Base-by-base conservation (phyloP, 2,329 filamentous ascomycete species). In the Stemphylium lycopersici region DNA sequence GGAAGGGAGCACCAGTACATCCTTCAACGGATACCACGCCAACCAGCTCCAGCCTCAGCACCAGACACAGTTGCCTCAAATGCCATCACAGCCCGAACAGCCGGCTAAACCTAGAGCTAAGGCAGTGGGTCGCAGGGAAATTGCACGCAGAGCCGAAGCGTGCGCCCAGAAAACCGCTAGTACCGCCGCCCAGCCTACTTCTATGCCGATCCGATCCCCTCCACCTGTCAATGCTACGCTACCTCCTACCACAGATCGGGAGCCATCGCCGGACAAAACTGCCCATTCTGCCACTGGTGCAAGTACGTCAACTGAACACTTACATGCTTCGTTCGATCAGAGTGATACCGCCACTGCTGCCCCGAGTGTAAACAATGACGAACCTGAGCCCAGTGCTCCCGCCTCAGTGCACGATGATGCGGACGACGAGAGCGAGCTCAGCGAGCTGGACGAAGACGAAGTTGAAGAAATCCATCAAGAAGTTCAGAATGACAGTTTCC, bases 121-220 rank as follows among this genome's bases (percentile, higher is more conserved):
- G 64, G 83, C 84, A 5, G 83, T 87, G 6, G 83, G 84, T 6
- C 78, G 84, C 24, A 78, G 84, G 12, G 85, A 87, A 59, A 79
- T 87, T 22, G 80, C 84, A 55, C 80, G 81, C 39, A 80, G 80
- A 58, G 84, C 85, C 7, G 85, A 88, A 68, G 79, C 81, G 0
- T 84, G 84, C 55, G 79, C 81, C 2, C 69, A 73, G 57, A 80
- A 77, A 59, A 68, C 71, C 33, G 67, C 68, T 24, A 64, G 67
- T 44, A 65, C 77, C 59, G 61, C 64, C 1, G 29, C 62, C 15
- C 49, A 61, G n/a, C 41, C 63, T n/a, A 66, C 67, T 4, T 59
- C 65, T 0, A 74, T 75, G 43, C 67, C 72, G 0, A 74, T 75
- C 10, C 72, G 72, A 66, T 72, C 69, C 1, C 71, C 71, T 11